These are phyloP conservation scores for Cyberlindnera suaveolens DNA, from an alignment of 805 yeast species.

Conservation along the genomic window DNA sequence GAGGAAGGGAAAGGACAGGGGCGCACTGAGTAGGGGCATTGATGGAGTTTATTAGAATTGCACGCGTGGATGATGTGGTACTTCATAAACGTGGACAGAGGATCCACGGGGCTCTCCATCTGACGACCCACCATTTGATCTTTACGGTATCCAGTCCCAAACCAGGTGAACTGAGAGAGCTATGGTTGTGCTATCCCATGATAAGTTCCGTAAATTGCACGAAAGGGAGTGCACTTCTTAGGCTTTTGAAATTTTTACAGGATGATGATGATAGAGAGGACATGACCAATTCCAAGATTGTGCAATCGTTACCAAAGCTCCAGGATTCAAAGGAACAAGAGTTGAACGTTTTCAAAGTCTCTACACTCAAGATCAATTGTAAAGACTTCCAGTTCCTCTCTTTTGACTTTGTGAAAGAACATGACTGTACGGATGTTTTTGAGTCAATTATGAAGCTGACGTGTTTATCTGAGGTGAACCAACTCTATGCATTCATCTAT, in stretches of 20 bases:
- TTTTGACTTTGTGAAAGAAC: constrained; percentile 59
- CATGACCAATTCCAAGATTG: constrained; percentile 6
- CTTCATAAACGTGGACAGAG: constrained; percentile 53
- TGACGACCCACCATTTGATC: constrained; percentile 72
- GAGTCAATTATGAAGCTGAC: constrained; percentile 66
- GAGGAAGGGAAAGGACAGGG: not conserved
- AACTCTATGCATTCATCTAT: constrained; percentile 79
- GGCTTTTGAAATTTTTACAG: constrained; percentile 8
- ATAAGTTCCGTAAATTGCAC: constrained; percentile 43
- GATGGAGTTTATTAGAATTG: constrained; percentile 22
- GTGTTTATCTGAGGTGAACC: constrained; percentile 41
- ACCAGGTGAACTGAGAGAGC: constrained; percentile 41
- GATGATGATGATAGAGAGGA: constrained; percentile 8
- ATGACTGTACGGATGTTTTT: constrained; percentile 62
- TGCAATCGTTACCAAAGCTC: constrained; percentile 14
- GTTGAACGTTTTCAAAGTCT: constrained; percentile 27
- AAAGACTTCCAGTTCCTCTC: constrained; percentile 81
- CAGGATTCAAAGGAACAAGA: constrained; percentile 11
- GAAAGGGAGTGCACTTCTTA: constrained; percentile 41
- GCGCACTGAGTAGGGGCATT: not conserved
- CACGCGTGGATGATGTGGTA: constrained; percentile 41
- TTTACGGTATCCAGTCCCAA: constrained; percentile 34
- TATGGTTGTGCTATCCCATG: constrained; percentile 91
- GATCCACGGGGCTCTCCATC: constrained; percentile 54
- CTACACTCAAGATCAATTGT: constrained; percentile 66